Evolutionary conservation across 2,329 filamentous ascomycete species (phyloP).

Genomic region (Fusarium torulosum): DNA sequence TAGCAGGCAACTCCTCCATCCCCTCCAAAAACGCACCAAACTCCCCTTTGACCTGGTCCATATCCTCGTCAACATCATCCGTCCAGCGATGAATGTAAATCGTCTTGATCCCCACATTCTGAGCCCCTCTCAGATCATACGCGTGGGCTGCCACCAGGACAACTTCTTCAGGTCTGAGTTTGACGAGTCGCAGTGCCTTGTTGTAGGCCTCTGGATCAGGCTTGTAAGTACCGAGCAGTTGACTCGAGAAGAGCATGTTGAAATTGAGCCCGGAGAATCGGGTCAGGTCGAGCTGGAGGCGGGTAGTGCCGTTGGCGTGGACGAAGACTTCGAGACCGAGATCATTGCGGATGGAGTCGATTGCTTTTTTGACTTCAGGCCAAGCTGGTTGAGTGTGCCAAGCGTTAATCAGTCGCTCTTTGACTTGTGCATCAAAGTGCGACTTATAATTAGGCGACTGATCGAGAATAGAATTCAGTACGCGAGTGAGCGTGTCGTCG

Average conservation of each 20-base stretch:
- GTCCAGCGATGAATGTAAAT: slow-evolving; percentile 66
- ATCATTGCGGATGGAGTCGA: slow-evolving; percentile 54
- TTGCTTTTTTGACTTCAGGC: slow-evolving; percentile 61
- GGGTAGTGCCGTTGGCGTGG: slow-evolving; percentile 66
- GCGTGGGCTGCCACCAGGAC: slow-evolving; percentile 67
- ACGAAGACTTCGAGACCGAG: slow-evolving; percentile 61
- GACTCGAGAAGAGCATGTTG: slow-evolving; percentile 65
- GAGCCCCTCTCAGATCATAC: slow-evolving; percentile 65
- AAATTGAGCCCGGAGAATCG: slow-evolving; percentile 62
- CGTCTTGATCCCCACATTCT: slow-evolving; percentile 62
- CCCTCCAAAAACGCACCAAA: slow-evolving; percentile 35
- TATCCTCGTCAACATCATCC: slow-evolving; percentile 62
- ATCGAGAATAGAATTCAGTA: slow-evolving; percentile 55
- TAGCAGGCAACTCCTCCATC: slow-evolving; percentile 31
- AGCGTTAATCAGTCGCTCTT: slow-evolving; percentile 49
- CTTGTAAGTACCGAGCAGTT: slow-evolving; percentile 64
- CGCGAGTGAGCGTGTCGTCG: slow-evolving; percentile 61
- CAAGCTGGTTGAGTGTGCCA: slow-evolving; percentile 66
- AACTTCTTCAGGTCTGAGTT: slow-evolving; percentile 59
- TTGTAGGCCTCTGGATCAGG: slow-evolving; percentile 61
- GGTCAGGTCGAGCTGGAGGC: slow-evolving; percentile 65
- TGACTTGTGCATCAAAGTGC: slow-evolving; percentile 33
- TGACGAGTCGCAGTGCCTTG: slow-evolving; percentile 59
- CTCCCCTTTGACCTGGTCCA: slow-evolving; percentile 26
- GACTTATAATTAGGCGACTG: slow-evolving; percentile 2